Evolutionary conservation across 805 yeast genomes (phyloP).

Genomic region (Blastobotrys chiropterorum): DNA sequence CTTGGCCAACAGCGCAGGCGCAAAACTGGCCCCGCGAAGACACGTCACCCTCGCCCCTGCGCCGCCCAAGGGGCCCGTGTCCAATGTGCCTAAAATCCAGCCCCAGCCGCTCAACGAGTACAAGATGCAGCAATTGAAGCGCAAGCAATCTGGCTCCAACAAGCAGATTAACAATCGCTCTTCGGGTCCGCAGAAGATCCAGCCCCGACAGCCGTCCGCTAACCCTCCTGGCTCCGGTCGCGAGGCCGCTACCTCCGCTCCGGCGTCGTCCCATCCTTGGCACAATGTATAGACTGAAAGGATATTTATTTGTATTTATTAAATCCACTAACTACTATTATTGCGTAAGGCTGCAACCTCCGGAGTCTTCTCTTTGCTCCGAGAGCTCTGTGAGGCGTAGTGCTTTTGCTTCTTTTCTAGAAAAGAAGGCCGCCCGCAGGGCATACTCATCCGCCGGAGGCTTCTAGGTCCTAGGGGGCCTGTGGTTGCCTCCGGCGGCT

Average conservation of each 20-base stretch:
- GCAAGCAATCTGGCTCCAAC: neutral
- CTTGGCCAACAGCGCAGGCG: constrained; percentile 1
- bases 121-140: constrained; percentile 9
- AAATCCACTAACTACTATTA: neutral
- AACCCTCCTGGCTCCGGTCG: neutral
- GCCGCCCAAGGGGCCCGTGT: constrained; percentile 15
- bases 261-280: neutral
- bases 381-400: no score
- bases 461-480: no score
- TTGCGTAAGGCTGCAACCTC: no score
- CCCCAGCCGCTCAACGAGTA: constrained; percentile 13
- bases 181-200: neutral
- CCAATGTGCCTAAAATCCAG: constrained; percentile 6
- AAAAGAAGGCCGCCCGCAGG: no score
- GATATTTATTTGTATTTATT: neutral
- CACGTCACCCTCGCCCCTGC: constrained; percentile 17
- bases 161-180: neutral
- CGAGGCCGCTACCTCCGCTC: neutral
- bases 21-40: neutral
- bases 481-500: no score
- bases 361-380: no score
- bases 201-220: neutral
- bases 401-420: no score
- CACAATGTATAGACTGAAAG: neutral
- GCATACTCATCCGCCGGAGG: no score